Evolutionary conservation across 495 filamentous ascomycete genomes (phyloP), one percentile per base, ranked within the genome.

Genomic region (Parathielavia appendiculata): DNA sequence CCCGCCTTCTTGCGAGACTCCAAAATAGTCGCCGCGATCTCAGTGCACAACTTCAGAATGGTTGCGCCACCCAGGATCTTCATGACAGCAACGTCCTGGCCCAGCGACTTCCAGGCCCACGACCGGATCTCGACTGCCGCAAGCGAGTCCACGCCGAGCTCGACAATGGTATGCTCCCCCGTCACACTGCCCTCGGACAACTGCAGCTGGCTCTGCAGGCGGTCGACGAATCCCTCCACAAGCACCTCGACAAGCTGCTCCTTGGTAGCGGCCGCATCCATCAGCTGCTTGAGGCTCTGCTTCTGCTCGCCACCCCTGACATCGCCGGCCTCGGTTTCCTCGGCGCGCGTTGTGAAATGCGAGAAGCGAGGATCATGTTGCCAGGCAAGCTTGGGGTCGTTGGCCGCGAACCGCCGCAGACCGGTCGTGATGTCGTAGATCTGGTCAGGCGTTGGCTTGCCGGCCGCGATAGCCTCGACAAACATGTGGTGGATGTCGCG

Each of bases 401-500:
- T 46, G 9, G 62, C 63, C 8, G 61, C 59, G 52, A 64, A 76
- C 11, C 75, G 63, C 14, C 71, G 62, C 44, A 78, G 54, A 2
- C 76, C 76, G 0, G 73, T 77, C 12, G 72, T 75, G 32, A 78
- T 62, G 52, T 74, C 69, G 43, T 57, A 51, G 17, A 68, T 52
- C 20, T 58, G 56, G 0, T 38, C 57, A 5, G 60, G 55, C 38
- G 20, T 51, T 0, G 74, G 71, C 47, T 60, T 61, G 12, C 76
- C 73, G 2, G 74, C 69, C 20, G 69, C 55, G 19, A 86, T 74
- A 19, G 81, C 79, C 62, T 86, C 83, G 11, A 81, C 71, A 60
- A 86, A 83, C 62, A 83, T 74, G 57, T 83, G 79, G 38, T 82
- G 80, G 50, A 85, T 69, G 51, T 86, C 82, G 9, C 73, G 73